Percentiles rank a stretch among this genome's conserved stretches.
Conservation (phyloP, 257 asterid genomes). For the Fraxinus pennsylvanica region DNA sequence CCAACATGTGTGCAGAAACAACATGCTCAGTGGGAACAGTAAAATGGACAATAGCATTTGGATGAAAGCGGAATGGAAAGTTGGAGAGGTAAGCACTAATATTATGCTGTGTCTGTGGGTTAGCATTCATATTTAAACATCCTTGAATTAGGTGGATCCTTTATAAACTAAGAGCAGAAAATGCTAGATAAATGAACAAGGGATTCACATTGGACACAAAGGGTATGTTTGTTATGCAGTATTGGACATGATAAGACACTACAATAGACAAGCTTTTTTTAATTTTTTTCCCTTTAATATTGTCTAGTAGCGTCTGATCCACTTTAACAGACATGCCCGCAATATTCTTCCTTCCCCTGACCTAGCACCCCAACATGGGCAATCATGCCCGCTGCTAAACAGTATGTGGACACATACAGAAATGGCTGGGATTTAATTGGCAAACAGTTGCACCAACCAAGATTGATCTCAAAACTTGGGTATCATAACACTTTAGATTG, state of each 20-base stretch:
- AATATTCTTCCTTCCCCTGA: too few relatives aligned
- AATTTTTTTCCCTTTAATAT: not conserved
- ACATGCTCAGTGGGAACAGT: constrained; percentile 28
- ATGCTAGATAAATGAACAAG: not conserved
- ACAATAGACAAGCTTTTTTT: not conserved
- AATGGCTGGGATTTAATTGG: too few relatives aligned
- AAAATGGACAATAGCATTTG: constrained; percentile 59
- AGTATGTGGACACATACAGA: too few relatives aligned
- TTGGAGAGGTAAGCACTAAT: constrained; percentile 61
- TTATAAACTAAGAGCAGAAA: not conserved
- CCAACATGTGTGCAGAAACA: constrained; percentile 41
- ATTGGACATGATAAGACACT: not conserved
- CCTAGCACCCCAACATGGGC: too few relatives aligned
- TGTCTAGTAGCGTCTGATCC: not conserved
- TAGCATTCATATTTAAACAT: not conserved
- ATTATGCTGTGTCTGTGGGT: not conserved
- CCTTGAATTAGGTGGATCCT: not conserved
- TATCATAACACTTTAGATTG: not conserved
- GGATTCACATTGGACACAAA: not conserved
- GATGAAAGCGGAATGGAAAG: constrained; percentile 58
- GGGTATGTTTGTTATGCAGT: not conserved
- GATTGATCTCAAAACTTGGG: too few relatives aligned
- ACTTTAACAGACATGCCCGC: too few relatives aligned
- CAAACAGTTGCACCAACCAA: too few relatives aligned
- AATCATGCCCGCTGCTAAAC: too few relatives aligned